Percentiles rank a stretch among this genome's conserved stretches.
phyloP scores from a whole-genome alignment of 352 stramenopile genomes.

The Blastocystis sp. region DNA sequence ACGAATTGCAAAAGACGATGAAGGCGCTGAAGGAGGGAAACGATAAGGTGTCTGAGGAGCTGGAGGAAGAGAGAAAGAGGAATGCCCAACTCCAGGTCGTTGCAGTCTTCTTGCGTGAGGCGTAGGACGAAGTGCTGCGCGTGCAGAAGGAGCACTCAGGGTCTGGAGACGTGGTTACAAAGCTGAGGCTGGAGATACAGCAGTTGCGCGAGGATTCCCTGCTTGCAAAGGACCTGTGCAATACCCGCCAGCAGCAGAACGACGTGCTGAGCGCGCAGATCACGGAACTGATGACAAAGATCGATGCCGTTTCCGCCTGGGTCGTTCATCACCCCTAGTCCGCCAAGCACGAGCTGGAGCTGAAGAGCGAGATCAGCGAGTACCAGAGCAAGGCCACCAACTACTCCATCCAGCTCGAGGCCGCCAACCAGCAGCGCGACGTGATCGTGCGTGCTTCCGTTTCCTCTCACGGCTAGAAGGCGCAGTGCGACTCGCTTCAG shows the following conservation, averaged over 20 bases:
- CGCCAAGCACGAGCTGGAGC: slow-evolving; percentile 33
- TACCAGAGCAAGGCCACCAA: not conserved
- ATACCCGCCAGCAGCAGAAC: slow-evolving; percentile 17
- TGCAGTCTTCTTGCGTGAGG: not conserved
- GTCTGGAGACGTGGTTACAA: not conserved
- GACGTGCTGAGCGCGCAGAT: not conserved
- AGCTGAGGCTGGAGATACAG: slow-evolving; percentile 56
- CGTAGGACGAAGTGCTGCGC: slow-evolving; percentile 19
- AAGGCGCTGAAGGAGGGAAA: slow-evolving; percentile 16
- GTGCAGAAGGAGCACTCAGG: slow-evolving; percentile 58
- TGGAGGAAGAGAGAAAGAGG: slow-evolving; percentile 32
- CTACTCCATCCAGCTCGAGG: slow-evolving; percentile 21
- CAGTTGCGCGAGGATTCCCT: slow-evolving; percentile 47
- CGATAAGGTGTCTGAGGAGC: not conserved
- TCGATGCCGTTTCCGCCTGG: not conserved
- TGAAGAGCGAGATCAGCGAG: slow-evolving; percentile 34
- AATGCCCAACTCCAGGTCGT: slow-evolving; percentile 9
- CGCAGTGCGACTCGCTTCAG: not conserved
- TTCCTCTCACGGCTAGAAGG: not conserved
- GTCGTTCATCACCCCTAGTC: not conserved
- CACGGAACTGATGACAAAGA: not conserved
- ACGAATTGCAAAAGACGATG: slow-evolving; percentile 51
- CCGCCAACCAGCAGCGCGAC: slow-evolving; percentile 10
- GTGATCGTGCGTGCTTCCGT: not conserved
- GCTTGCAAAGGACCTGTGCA: slow-evolving; percentile 40